Evolutionary conservation across 495 filamentous ascomycete genomes (phyloP), one percentile per base, ranked within the genome.

Genomic region (Glutinoglossum americanum): DNA sequence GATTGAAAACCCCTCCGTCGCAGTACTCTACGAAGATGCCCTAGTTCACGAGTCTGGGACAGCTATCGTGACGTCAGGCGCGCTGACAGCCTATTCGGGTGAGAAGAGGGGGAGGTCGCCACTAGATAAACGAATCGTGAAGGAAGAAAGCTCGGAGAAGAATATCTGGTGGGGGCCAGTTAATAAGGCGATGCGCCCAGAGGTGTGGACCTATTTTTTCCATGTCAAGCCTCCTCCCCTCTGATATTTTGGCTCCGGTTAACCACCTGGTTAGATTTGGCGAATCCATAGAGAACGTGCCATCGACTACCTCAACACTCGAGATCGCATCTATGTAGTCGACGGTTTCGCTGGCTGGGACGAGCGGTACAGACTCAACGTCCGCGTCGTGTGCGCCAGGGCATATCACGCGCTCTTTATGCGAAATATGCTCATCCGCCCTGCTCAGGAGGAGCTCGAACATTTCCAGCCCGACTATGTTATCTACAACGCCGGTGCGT

Each of bases 321-420:
- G 92, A 64, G 94, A 94, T 69, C 87, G 92, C 66, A 98, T 98
- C 74, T 98, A 98, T 71, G 92, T 98, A 60, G 74, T 98, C 60
- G 92, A 98, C 73, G 92, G 92, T 60, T 98, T 82, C 69, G 92
- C 92, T 60, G 92, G 92, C 65, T 98, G 92, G 92, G 92, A 98
- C 64, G 84, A 93, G 78, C 88, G 90, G 67, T 98, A 98, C 78
- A 79, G 89, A 59, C 97, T 98, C 74, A 85, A 82, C 65, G 93
- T 98, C 66, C 93, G 92, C 63, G 90, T 98, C 60, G 87, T 98
- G 68, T 98, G 92, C 73, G 92, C 92, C 61, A 86, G 92, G 69
- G 92, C 92, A 72, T 98, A 98, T 79, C 92, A 98, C 78, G 92
- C 92, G 62, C 80, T 98, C 60, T 98, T 98, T 85, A 98, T 98